Evolutionary conservation across 2,329 filamentous ascomycete species (phyloP), one percentile per base, ranked within the genome.

Genomic region (Aspergillus pseudonomiae): DNA sequence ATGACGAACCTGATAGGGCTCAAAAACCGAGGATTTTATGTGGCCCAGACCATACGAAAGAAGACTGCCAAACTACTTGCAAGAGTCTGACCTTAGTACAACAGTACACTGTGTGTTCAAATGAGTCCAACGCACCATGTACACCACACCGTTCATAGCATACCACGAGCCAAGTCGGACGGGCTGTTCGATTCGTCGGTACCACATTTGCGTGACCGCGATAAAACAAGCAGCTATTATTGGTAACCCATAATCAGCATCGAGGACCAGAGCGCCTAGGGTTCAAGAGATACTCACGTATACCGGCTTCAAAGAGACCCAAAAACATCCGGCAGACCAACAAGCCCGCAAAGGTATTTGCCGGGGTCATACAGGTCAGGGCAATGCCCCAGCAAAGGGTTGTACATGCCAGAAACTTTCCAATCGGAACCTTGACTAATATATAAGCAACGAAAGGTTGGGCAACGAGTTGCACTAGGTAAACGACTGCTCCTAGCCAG

Each of bases 381-480:
- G 83, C 82, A 7, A 82, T 81, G 16, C 83, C 84, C 82, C 85
- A 88, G 43, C 78, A 76, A 57, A 86, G 76, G 0, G 83, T 79
- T 68, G 84, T 84, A 2, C 74, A 74, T 0, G 84, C 84, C 28
- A 85, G 82, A 59, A 89, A 86, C 67, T 89, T 88, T 41, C 84
- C 86, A 43, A 88, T 82, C 1, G 85, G 86, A 2, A 89, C 77
- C 68, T 86, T 88, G 63, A 89, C 86, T 50, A 89, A 77, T 2
- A 87, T 78, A 59, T 84, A 82, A 0, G 83, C 83, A 7, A 85
- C 79, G 12, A 83, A 66, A 3, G 83, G 84, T 72, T 86, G 84
- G 68, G 81, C 83, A 2, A 84, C 79, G 32, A 87, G 77, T 70
- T 86, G 84, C 0, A 83, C 84, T 45, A 86, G 76, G 63, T 86